Conservation (phyloP, 441 rosid genomes). For the Monsonia emarginata region DNA sequence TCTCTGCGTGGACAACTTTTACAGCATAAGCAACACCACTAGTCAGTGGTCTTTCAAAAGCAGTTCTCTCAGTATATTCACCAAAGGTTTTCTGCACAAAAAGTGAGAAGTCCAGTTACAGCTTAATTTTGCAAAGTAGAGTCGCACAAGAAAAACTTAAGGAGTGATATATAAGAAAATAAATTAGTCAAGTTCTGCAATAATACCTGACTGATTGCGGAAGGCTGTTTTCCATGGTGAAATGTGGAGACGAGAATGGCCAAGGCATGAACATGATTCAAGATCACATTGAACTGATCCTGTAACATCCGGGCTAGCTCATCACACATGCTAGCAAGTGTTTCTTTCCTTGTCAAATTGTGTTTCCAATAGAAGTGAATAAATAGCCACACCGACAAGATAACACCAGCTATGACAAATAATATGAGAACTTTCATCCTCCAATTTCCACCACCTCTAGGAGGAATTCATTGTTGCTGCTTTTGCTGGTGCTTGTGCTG, state of each 20-base stretch:
- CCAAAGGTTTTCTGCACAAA: conserved; percentile 68
- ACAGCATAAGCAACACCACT: conserved; percentile 98
- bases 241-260: conserved; percentile 93
- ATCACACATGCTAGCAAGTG: conserved; percentile 85
- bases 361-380: conserved; percentile 36
- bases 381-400: conserved; percentile 54
- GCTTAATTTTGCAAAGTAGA: conserved; percentile 4
- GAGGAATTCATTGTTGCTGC: conserved; percentile 45
- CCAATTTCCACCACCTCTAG: conserved; percentile 62
- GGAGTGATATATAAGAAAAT: neutral
- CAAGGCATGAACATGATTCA: conserved; percentile 95
- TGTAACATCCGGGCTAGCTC: conserved; percentile 94
- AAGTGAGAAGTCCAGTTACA: conserved; percentile 9
- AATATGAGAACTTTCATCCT: conserved; percentile 52
- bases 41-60: conserved; percentile 95
- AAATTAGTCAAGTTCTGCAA: conserved; percentile 2
- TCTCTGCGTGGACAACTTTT: conserved; percentile 79
- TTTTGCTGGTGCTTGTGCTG: conserved; percentile 35
- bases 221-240: conserved; percentile 90
- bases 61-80: conserved; percentile 86
- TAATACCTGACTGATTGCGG: conserved; percentile 89
- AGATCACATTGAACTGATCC: conserved; percentile 97
- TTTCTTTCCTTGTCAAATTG: conserved; percentile 45
- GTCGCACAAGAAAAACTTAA: neutral
- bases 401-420: conserved; percentile 46